Conservation (phyloP, 2,329 filamentous ascomycete species). For the Aspergillus fumigatus region DNA sequence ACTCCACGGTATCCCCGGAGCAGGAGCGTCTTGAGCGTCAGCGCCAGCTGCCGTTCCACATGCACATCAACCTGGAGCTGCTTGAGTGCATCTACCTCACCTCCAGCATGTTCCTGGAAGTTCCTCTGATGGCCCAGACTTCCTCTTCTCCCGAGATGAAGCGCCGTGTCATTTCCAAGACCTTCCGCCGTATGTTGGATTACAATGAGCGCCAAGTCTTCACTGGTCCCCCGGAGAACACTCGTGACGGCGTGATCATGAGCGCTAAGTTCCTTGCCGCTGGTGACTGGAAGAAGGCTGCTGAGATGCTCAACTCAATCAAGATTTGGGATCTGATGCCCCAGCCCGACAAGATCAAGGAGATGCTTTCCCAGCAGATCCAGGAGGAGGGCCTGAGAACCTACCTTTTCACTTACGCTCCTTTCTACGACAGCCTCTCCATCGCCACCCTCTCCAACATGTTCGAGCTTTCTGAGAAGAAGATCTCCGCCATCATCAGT, state of each 20-base stretch:
- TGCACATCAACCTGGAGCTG: constrained; percentile 99
- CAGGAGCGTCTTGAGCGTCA: constrained; percentile 97
- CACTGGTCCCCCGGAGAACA: constrained; percentile 97
- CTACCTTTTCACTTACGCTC: constrained; percentile 98
- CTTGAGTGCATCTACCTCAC: constrained; percentile 98
- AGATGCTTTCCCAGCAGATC: constrained; percentile 95
- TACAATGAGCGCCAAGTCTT: constrained; percentile 99
- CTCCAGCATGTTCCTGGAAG: constrained; percentile 98
- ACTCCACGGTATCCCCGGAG: constrained; percentile 91
- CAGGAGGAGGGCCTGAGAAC: constrained; percentile 97
- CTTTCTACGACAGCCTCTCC: constrained; percentile 96
- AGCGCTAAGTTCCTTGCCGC: constrained; percentile 94
- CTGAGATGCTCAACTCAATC: constrained; percentile 89
- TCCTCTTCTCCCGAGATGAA: constrained; percentile 94
- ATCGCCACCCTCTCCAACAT: constrained; percentile 80
- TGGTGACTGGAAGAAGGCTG: constrained; percentile 98
- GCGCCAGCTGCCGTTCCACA: constrained; percentile 97
- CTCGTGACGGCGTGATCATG: constrained; percentile 98
- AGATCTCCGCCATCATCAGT: constrained; percentile 91
- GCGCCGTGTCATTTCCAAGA: constrained; percentile 98
- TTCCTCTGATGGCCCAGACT: constrained; percentile 91
- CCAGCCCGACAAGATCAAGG: constrained; percentile 86
- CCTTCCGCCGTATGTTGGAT: constrained; percentile 97
- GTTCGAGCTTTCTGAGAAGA: constrained; percentile 90
- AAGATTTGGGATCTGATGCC: constrained; percentile 99